phyloP scores from a whole-genome alignment of 2,329 filamentous ascomycete genomes.

The Apiospora pterosperma region DNA sequence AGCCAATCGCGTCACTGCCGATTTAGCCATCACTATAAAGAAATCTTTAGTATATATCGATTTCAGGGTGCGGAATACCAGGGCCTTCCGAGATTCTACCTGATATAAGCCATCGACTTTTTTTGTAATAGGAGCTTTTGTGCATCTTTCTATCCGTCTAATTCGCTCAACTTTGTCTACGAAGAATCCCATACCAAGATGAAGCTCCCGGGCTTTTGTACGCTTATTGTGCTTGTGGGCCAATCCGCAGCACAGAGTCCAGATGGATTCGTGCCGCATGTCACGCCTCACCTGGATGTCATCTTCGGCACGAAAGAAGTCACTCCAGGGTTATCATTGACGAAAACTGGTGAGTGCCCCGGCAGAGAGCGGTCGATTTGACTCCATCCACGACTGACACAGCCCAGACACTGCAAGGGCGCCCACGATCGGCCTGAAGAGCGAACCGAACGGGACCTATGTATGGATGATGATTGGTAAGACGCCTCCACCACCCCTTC shows the following conservation, averaged over 20 bases:
- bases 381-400: background rate
- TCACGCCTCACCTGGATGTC: slow-evolving; percentile 7
- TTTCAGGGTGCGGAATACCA: background rate
- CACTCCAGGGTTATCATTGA: slow-evolving; percentile 21
- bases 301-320: slow-evolving; percentile 18
- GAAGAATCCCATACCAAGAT: background rate
- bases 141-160: background rate
- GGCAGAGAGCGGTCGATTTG: background rate
- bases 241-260: slow-evolving; percentile 5
- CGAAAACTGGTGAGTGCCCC: slow-evolving; percentile 14
- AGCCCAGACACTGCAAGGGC: slow-evolving; percentile 20
- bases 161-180: background rate
- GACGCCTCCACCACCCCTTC: background rate
- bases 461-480: slow-evolving; percentile 27
- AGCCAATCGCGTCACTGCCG: background rate
- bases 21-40: background rate
- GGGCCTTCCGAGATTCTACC: background rate
- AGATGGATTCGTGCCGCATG: slow-evolving; percentile 4
- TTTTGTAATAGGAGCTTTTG: background rate
- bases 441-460: slow-evolving; percentile 20
- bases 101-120: background rate
- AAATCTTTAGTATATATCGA: background rate
- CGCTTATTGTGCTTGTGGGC: background rate
- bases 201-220: background rate
- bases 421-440: slow-evolving; percentile 23